These are phyloP conservation scores for Agaricales sp. DNA, from an alignment of 1,284 basidiomycete species.

Conservation along the genomic window DNA sequence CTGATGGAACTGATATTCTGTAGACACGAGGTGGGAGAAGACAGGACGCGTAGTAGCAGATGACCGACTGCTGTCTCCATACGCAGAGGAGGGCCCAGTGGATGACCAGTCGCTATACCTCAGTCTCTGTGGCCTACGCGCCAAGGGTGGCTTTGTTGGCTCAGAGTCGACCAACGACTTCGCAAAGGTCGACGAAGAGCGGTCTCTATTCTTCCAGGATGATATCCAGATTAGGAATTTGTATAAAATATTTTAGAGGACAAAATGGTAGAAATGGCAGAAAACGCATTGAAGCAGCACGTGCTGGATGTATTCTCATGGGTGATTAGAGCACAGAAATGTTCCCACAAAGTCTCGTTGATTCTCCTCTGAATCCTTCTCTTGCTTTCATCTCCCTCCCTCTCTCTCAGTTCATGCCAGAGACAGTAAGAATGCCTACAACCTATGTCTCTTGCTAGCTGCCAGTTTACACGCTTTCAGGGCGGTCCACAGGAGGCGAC, in stretches of 20 bases:
- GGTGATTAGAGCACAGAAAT: conserved; percentile 1
- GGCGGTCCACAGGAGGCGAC: not conserved
- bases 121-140: conserved; percentile 20
- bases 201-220: not conserved
- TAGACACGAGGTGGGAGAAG: conserved; percentile 3
- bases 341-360: not conserved
- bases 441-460: not conserved
- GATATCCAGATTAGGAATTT: not conserved
- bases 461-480: not conserved
- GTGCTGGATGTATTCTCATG: not conserved
- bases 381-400: not conserved
- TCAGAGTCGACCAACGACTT: conserved; percentile 10
- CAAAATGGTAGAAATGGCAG: not conserved
- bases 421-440: not conserved
- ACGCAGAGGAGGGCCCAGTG: conserved; percentile 25
- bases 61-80: conserved; percentile 28
- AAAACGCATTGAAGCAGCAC: not conserved
- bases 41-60: not conserved
- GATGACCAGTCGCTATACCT: conserved; percentile 34
- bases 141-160: no score
- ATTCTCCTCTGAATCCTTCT: not conserved
- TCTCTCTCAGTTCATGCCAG: not conserved
- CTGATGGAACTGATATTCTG: conserved; percentile 4
- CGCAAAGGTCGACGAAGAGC: not conserved
- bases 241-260: not conserved